Evolutionary conservation across 441 rosid species (phyloP).

Genomic region (Aleurites moluccanus): DNA sequence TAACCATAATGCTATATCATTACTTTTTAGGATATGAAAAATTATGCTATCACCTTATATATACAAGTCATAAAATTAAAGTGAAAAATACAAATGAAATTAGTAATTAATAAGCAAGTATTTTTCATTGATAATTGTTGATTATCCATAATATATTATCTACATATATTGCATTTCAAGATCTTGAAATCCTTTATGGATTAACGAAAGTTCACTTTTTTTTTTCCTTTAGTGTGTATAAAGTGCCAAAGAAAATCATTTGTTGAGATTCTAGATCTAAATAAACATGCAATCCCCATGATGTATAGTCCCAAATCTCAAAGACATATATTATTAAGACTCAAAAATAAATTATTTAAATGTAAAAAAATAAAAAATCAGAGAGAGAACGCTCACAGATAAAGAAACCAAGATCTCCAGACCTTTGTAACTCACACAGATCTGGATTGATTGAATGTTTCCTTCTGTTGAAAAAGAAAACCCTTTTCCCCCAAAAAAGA

Average conservation of each 20-base stretch:
- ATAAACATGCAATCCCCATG: not conserved
- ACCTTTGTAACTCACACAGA: constrained; percentile 30
- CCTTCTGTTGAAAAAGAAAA: constrained; percentile 13
- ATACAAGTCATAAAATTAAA: not conserved
- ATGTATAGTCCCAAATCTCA: not conserved
- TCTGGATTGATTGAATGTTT: constrained; percentile 34
- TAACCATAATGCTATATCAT: constrained; percentile 15
- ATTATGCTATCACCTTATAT: not conserved
- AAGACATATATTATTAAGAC: not conserved
- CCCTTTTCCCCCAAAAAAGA: not conserved
- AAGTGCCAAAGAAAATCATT: not conserved
- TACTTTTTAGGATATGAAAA: constrained; percentile 14
- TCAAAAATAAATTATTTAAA: not conserved
- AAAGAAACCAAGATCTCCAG: constrained; percentile 25
- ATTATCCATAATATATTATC: not conserved
- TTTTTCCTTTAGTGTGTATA: not conserved
- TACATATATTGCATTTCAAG: not conserved
- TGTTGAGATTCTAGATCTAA: constrained; percentile 15
- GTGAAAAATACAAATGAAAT: not conserved
- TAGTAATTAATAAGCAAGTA: not conserved
- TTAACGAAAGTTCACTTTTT: not conserved
- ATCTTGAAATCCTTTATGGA: not conserved
- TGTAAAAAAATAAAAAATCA: not conserved
- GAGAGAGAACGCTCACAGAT: constrained; percentile 29
- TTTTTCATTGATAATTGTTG: not conserved